These are phyloP conservation scores for Yarrowia alimentaria DNA, from an alignment of 805 yeast genomes.

Conservation along the genomic window DNA sequence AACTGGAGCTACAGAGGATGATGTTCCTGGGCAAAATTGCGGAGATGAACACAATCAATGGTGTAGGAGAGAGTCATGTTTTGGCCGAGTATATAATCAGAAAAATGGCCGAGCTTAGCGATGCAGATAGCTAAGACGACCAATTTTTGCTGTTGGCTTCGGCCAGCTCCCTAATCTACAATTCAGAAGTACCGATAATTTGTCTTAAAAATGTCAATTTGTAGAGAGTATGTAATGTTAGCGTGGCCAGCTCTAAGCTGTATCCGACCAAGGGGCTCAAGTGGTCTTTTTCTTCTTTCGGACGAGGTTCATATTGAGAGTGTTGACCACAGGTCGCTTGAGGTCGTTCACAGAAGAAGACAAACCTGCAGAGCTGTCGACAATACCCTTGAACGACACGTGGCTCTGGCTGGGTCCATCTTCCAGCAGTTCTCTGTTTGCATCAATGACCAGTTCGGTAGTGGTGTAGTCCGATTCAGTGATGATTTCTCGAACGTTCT, in stretches of 20 bases:
- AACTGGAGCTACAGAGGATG: conserved; percentile 54
- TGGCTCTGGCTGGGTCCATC: conserved; percentile 21
- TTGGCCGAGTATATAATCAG: conserved; percentile 31
- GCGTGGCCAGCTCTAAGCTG: too few species aligned
- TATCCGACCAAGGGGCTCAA: too few species aligned
- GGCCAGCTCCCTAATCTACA: too few species aligned
- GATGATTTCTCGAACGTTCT: conserved; percentile 35
- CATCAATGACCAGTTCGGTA: conserved; percentile 32
- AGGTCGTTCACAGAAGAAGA: background rate
- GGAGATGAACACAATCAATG: conserved; percentile 62
- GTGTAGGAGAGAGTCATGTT: conserved; percentile 35
- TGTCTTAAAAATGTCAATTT: too few species aligned
- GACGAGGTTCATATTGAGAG: conserved; percentile 32
- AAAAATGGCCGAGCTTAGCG: too few species aligned
- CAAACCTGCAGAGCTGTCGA: conserved; percentile 29
- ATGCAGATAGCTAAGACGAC: too few species aligned
- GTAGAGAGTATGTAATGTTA: too few species aligned
- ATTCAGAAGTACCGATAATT: too few species aligned
- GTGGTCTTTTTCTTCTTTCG: conserved; percentile 35
- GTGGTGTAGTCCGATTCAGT: conserved; percentile 37
- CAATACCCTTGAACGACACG: conserved; percentile 31
- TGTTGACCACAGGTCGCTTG: conserved; percentile 31
- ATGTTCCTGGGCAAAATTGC: conserved; percentile 52
- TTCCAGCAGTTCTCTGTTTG: conserved; percentile 33
- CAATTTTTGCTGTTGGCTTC: too few species aligned